Conservation (phyloP, 1,284 basidiomycete species). For the Takashimella tepidaria region DNA sequence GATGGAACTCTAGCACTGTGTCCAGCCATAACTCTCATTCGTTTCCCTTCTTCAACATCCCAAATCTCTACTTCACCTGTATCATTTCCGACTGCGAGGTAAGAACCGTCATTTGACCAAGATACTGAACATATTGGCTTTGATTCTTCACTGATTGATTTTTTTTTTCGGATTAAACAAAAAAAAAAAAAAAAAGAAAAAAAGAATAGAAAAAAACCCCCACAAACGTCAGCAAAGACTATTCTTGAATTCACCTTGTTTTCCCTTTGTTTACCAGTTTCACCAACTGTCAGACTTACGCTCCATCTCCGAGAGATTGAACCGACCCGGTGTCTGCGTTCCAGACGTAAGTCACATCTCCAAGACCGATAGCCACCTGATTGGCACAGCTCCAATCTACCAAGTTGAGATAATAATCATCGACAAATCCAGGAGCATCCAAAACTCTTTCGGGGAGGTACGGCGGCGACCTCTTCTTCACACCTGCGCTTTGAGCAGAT, state of each 20-base stretch:
- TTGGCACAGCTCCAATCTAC: constrained; percentile 85
- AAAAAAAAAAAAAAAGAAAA: no score
- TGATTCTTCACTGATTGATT: constrained; percentile 45
- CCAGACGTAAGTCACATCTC: constrained; percentile 83
- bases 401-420: constrained; percentile 97
- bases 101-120: constrained; percentile 82
- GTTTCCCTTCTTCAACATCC: constrained; percentile 76
- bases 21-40: constrained; percentile 80
- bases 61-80: constrained; percentile 90
- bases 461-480: constrained; percentile 34
- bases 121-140: constrained; percentile 70
- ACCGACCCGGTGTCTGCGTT: constrained; percentile 84
- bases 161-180: no score
- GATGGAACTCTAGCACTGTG: constrained; percentile 71
- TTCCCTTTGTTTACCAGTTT: no score
- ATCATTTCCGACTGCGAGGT: constrained; percentile 76
- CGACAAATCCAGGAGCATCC: constrained; percentile 89
- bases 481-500: constrained; percentile 5
- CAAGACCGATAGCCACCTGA: constrained; percentile 80
- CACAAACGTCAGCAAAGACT: neutral
- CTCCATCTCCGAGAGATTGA: constrained; percentile 56
- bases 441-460: constrained; percentile 84
- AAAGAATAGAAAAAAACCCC: no score
- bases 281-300: constrained; percentile 13
- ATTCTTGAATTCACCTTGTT: no score